Evolutionary conservation across 2,329 filamentous ascomycete species (phyloP).

Genomic region (Venturia oleaginea): DNA sequence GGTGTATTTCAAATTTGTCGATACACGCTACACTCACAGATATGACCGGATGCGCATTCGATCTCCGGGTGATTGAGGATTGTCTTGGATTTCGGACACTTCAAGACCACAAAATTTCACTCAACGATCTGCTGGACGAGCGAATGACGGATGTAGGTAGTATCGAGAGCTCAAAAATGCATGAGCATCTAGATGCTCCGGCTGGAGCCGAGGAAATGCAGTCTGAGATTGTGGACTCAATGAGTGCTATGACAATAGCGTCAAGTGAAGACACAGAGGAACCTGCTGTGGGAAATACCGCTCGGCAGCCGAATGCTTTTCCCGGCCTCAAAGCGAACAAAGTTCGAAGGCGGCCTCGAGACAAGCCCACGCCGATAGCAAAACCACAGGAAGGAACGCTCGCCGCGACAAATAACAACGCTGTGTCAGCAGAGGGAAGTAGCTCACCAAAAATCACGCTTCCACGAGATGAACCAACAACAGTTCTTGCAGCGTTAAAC

Average conservation of each 20-base stretch:
- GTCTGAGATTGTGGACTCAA: not conserved
- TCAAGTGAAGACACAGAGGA: not conserved
- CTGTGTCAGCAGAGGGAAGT: not conserved
- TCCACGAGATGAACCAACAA: not conserved
- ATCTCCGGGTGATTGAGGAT: slow-evolving; percentile 80
- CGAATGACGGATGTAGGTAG: slow-evolving; percentile 57
- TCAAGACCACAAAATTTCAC: slow-evolving; percentile 58
- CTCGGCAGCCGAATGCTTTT: not conserved
- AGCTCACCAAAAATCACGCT: not conserved
- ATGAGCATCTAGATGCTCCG: slow-evolving; percentile 28
- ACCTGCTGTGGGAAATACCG: not conserved
- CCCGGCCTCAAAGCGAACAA: not conserved
- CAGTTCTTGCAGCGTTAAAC: not conserved
- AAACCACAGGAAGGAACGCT: not conserved
- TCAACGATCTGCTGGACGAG: slow-evolving; percentile 57
- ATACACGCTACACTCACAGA: slow-evolving; percentile 88
- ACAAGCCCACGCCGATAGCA: not conserved
- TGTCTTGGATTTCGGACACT: slow-evolving; percentile 74
- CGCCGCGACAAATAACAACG: not conserved
- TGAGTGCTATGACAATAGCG: not conserved
- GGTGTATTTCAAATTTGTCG: slow-evolving; percentile 76
- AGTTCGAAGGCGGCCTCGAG: not conserved
- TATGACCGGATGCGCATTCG: slow-evolving; percentile 76
- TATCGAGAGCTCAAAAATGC: slow-evolving; percentile 50
- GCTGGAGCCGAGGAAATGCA: not conserved